Conservation (phyloP, 257 asterid genomes). For the Fraxinus pennsylvanica region DNA sequence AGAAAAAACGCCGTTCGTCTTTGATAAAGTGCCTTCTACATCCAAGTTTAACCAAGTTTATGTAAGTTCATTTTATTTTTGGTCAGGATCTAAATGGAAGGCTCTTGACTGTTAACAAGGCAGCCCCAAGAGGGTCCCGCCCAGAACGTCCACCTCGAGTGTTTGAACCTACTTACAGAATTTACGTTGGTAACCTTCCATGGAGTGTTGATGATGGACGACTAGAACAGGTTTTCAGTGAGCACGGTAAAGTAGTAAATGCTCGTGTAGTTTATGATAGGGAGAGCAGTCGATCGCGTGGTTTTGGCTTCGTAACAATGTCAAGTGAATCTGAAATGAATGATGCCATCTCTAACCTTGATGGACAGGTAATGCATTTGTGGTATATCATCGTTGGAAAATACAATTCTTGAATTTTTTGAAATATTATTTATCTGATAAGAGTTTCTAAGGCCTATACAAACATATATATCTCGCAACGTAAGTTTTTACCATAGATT, state of each 20-base stretch:
- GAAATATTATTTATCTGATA: neutral
- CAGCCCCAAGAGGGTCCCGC: constrained; percentile 73
- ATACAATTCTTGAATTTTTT: neutral
- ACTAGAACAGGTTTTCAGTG: constrained; percentile 78
- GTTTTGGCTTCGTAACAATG: constrained; percentile 93
- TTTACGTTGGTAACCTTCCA: constrained; percentile 87
- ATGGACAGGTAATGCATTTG: constrained; percentile 64
- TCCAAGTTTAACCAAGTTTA: neutral
- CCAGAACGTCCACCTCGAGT: constrained; percentile 72
- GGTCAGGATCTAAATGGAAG: constrained; percentile 79
- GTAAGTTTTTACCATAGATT: neutral
- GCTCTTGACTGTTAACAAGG: constrained; percentile 72
- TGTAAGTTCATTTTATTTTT: neutral
- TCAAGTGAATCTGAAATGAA: constrained; percentile 74
- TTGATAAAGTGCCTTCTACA: neutral
- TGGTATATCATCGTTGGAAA: neutral
- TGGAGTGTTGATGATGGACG: constrained; percentile 73
- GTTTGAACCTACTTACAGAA: constrained; percentile 52
- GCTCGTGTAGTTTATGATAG: constrained; percentile 81
- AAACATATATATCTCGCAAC: too few relatives aligned
- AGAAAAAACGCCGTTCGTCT: neutral
- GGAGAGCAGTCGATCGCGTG: constrained; percentile 83
- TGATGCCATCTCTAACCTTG: constrained; percentile 81
- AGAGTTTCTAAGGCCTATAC: neutral
- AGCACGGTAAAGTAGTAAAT: constrained; percentile 73